phyloP scores from a whole-genome alignment of 2,329 filamentous ascomycete species.

The Penicillium occitanis region DNA sequence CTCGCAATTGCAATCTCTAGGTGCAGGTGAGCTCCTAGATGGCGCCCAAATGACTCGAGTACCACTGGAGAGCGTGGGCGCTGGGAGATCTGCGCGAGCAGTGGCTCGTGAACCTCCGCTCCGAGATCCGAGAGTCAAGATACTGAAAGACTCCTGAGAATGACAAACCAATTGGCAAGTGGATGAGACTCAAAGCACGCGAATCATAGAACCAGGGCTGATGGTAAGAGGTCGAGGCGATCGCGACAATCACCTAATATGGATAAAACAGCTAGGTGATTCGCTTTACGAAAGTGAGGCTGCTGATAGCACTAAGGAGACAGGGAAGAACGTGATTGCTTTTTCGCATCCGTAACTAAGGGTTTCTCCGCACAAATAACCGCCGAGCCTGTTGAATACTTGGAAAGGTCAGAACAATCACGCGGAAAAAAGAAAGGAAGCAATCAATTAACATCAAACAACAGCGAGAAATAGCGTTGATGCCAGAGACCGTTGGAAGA shows the following conservation, averaged over 20 bases:
- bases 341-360: slow-evolving; percentile 8
- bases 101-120: background rate
- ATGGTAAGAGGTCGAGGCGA: background rate
- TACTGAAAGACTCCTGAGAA: background rate
- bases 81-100: slow-evolving; percentile 8
- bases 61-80: background rate
- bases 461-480: slow-evolving; percentile 4
- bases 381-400: slow-evolving; percentile 3
- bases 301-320: slow-evolving; percentile 20
- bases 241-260: background rate
- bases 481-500: background rate
- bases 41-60: background rate
- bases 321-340: slow-evolving; percentile 18
- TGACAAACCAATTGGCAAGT: background rate
- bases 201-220: slow-evolving; percentile 12
- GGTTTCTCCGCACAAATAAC: slow-evolving; percentile 11
- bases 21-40: background rate
- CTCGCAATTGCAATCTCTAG: background rate
- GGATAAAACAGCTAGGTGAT: slow-evolving; percentile 4
- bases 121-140: slow-evolving; percentile 3
- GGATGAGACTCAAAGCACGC: background rate
- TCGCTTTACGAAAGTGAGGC: slow-evolving; percentile 20
- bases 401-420: slow-evolving; percentile 6
- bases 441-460: slow-evolving; percentile 9
- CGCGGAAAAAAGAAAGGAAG: slow-evolving; percentile 21